These are phyloP conservation scores for Trichophyton benhamiae DNA, from an alignment of 2,329 filamentous ascomycete genomes.

Conservation along the genomic window DNA sequence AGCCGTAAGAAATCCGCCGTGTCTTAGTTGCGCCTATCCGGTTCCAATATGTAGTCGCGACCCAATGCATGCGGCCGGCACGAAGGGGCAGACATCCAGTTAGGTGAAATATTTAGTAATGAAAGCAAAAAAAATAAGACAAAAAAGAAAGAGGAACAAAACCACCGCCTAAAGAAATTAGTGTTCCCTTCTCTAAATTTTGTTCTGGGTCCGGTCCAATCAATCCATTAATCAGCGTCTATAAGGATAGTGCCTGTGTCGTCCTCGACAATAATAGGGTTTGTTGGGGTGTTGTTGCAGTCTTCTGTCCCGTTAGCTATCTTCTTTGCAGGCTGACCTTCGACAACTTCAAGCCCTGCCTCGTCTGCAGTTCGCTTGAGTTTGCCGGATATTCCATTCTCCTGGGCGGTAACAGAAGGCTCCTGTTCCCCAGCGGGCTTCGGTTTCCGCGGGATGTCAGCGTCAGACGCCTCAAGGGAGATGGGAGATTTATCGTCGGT, in stretches of 20 bases:
- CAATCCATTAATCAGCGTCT: constrained; percentile 40
- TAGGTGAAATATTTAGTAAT: too few species aligned
- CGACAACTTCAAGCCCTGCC: constrained; percentile 22
- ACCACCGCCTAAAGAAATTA: not conserved
- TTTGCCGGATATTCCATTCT: constrained; percentile 22
- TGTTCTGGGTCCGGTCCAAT: not conserved
- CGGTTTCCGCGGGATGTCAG: constrained; percentile 39
- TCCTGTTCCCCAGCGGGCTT: constrained; percentile 23
- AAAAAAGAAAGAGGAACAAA: not conserved
- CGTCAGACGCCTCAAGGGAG: constrained; percentile 23
- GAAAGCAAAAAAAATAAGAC: not conserved
- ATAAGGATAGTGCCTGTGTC: constrained; percentile 54
- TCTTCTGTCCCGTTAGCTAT: constrained; percentile 28
- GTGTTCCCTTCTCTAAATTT: not conserved
- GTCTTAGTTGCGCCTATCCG: not conserved
- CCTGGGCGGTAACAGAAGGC: constrained; percentile 18
- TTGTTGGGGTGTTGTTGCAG: constrained; percentile 24
- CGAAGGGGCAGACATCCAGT: not conserved
- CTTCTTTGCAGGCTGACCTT: constrained; percentile 29
- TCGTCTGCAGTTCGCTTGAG: constrained; percentile 37
- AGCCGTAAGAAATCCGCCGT: not conserved
- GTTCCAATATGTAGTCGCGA: not conserved
- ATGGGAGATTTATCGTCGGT: constrained; percentile 31
- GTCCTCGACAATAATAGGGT: constrained; percentile 38
- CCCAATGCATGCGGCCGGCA: not conserved